Evolutionary conservation across 208 protist species (phyloP).

Genomic region (Sergeia podlipaevii): DNA sequence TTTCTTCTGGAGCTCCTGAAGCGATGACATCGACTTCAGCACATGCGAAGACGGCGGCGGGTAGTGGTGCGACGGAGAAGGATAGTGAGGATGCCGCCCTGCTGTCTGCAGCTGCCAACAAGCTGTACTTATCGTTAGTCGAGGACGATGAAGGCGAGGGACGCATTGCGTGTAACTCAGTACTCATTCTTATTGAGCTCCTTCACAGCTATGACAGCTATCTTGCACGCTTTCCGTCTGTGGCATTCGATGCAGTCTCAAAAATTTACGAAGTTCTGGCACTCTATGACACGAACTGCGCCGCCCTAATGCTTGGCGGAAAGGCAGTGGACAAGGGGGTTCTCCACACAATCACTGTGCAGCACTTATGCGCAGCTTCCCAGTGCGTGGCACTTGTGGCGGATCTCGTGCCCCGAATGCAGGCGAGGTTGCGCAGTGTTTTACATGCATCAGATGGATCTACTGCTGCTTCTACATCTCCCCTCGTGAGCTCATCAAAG

Average conservation of each 20-base stretch:
- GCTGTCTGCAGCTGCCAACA: conserved; percentile 10
- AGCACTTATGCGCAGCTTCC: conserved; percentile 80
- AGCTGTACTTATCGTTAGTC: conserved; percentile 20
- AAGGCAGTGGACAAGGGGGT: conserved; percentile 72
- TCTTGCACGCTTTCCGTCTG: conserved; percentile 69
- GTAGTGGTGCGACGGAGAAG: not conserved
- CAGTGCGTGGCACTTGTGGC: conserved; percentile 75
- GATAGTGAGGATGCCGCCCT: conserved; percentile 12
- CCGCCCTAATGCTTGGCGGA: conserved; percentile 76
- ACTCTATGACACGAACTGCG: conserved; percentile 66
- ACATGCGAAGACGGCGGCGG: not conserved
- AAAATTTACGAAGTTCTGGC: conserved; percentile 77
- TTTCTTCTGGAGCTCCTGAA: too few relatives aligned
- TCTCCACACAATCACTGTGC: conserved; percentile 77
- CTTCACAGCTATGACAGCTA: conserved; percentile 73
- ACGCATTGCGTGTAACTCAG: conserved; percentile 56
- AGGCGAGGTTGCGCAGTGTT: conserved; percentile 27
- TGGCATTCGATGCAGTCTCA: conserved; percentile 75
- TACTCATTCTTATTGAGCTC: conserved; percentile 74
- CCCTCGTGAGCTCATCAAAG: not conserved
- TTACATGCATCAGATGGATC: not conserved
- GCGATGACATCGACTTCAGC: not conserved
- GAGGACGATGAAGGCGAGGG: conserved; percentile 27
- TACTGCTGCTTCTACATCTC: not conserved
- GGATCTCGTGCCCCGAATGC: conserved; percentile 64